These are phyloP conservation scores for Coemansia sp. DNA, from an alignment of 192 early-diverging fungal species.

Conservation along the genomic window DNA sequence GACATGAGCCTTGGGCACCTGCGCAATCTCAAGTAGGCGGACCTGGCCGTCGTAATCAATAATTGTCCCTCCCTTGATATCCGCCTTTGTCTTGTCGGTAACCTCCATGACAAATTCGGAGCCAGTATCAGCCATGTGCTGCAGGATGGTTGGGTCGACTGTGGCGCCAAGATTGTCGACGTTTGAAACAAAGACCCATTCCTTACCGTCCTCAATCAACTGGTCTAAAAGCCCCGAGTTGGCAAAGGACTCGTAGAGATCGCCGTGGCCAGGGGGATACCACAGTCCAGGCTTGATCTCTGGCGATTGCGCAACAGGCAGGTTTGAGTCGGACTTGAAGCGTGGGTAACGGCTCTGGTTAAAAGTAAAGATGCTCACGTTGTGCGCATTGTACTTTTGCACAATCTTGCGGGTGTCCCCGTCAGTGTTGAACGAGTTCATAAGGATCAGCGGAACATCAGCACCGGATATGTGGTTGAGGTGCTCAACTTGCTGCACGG, in stretches of 20 bases:
- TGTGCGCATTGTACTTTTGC: conserved; percentile 95
- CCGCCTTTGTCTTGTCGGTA: conserved; percentile 99
- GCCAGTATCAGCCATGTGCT: conserved; percentile 84
- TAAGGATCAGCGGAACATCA: conserved; percentile 94
- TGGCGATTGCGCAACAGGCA: conserved; percentile 79
- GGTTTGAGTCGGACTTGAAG: conserved; percentile 87
- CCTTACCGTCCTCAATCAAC: conserved; percentile 92
- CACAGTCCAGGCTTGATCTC: conserved; percentile 59
- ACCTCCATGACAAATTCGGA: conserved; percentile 99
- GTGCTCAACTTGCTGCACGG: conserved; percentile 98
- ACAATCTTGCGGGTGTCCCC: conserved; percentile 96
- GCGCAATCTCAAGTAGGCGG: conserved; percentile 95
- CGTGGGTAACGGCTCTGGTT: conserved; percentile 97
- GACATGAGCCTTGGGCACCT: conserved; percentile 95
- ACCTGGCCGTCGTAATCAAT: conserved; percentile 96
- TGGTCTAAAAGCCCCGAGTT: conserved; percentile 95
- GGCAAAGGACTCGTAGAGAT: conserved; percentile 92
- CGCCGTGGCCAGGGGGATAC: conserved; percentile 99
- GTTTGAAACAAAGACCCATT: conserved; percentile 98
- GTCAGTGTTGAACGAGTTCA: conserved; percentile 99
- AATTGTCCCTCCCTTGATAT: conserved; percentile 99
- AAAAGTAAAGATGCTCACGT: conserved; percentile 93
- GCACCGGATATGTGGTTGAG: conserved; percentile 88
- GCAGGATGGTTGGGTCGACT: conserved; percentile 89
- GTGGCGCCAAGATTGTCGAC: conserved; percentile 99